Evolutionary conservation across 2,329 filamentous ascomycete species (phyloP).

Genomic region (Colletotrichum plurivorum): DNA sequence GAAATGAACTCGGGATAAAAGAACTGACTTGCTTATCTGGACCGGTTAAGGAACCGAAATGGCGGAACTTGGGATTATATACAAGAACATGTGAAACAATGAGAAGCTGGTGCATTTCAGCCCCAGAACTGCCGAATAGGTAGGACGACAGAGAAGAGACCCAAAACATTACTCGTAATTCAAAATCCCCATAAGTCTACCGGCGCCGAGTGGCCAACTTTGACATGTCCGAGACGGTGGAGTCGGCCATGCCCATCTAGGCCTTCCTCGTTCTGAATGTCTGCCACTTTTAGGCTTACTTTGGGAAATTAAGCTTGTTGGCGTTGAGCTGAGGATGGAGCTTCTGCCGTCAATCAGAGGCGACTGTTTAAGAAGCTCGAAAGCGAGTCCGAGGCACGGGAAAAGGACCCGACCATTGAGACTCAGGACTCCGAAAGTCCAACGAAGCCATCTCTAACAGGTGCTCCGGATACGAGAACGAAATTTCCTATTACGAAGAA

Average conservation of each 20-base stretch:
- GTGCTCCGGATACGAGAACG: constrained; percentile 15
- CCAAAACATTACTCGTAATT: neutral
- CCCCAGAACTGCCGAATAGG: too few relatives aligned
- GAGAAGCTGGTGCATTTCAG: too few relatives aligned
- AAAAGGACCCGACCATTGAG: too few relatives aligned
- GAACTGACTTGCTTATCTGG: neutral
- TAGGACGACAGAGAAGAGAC: too few relatives aligned
- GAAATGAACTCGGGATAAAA: neutral
- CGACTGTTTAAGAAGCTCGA: too few relatives aligned
- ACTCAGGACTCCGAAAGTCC: too few relatives aligned
- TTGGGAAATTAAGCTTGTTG: neutral
- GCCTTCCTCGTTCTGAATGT: neutral
- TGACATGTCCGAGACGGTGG: neutral
- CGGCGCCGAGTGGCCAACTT: neutral
- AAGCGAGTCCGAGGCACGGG: too few relatives aligned
- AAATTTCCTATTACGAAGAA: neutral
- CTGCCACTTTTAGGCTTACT: neutral
- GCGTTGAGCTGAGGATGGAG: too few relatives aligned
- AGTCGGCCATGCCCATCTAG: neutral
- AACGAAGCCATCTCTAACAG: too few relatives aligned
- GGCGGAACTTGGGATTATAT: constrained; percentile 12
- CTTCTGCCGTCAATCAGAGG: too few relatives aligned
- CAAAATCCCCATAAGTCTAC: neutral
- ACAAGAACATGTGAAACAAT: neutral
- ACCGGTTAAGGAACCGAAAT: too few relatives aligned